Evolutionary conservation across 371 early-diverging fungal genomes (phyloP).

Genomic region (Lichtheimia ornata): DNA sequence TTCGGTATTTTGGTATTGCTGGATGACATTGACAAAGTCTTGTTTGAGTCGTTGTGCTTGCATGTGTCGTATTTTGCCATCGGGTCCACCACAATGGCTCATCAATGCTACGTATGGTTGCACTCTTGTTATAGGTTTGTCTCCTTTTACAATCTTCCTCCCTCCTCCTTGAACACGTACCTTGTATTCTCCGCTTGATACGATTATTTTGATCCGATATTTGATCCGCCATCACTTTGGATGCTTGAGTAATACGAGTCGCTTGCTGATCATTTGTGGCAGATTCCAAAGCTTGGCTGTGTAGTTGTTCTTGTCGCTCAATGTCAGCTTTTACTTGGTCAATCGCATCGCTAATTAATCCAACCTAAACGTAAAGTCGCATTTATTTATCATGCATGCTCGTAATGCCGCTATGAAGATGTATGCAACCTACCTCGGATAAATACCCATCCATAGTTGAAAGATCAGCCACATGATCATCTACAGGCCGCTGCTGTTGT

Average conservation of each 20-base stretch:
- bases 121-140: not conserved
- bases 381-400: not conserved
- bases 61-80: slow-evolving; percentile 17
- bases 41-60: slow-evolving; percentile 61
- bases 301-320: not conserved
- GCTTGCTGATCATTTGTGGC: slow-evolving; percentile 2
- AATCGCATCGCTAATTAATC: not conserved
- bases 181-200: slow-evolving; percentile 7
- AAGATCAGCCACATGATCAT: slow-evolving; percentile 5
- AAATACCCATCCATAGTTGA: slow-evolving; percentile 8
- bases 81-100: slow-evolving; percentile 2
- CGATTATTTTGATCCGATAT: slow-evolving; percentile 5
- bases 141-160: not conserved
- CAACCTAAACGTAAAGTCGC: not conserved
- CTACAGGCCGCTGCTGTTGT: slow-evolving; percentile 1
- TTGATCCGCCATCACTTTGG: not conserved
- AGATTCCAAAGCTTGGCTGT: not conserved
- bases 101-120: not conserved
- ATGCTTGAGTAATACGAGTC: not conserved
- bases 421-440: slow-evolving; percentile 4
- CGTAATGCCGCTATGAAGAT: not conserved
- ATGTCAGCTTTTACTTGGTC: not conserved
- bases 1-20: slow-evolving; percentile 79
- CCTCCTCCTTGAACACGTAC: not conserved
- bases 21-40: slow-evolving; percentile 80